These are phyloP conservation scores for Candida sakaeoensis DNA, from an alignment of 805 yeast genomes.

Conservation along the genomic window DNA sequence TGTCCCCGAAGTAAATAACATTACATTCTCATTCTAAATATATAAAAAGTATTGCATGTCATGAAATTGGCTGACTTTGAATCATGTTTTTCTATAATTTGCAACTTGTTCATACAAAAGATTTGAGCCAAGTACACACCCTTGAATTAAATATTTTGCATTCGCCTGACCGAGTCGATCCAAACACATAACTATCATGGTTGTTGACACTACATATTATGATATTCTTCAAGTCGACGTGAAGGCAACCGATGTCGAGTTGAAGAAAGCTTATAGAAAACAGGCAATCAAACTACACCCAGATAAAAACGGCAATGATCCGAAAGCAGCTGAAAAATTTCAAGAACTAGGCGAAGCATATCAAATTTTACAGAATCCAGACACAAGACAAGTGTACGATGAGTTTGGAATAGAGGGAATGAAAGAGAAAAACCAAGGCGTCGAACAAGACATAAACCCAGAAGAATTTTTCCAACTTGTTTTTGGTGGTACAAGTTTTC, in stretches of 20 bases:
- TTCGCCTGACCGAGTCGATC: background rate
- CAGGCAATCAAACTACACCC: constrained; percentile 90
- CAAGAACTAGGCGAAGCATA: constrained; percentile 69
- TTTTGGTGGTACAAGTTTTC: constrained; percentile 79
- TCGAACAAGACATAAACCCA: constrained; percentile 72
- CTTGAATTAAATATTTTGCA: background rate
- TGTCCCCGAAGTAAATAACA: constrained; percentile 63
- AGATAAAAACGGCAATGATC: constrained; percentile 94
- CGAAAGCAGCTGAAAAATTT: constrained; percentile 81
- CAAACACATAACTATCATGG: constrained; percentile 44
- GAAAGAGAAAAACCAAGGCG: constrained; percentile 58
- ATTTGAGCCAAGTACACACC: background rate
- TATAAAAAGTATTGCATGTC: background rate
- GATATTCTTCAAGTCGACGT: constrained; percentile 69
- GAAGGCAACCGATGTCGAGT: constrained; percentile 73
- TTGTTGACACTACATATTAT: constrained; percentile 81
- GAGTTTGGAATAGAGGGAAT: constrained; percentile 60
- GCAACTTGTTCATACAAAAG: background rate
- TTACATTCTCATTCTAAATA: constrained; percentile 53
- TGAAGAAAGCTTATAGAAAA: constrained; percentile 90
- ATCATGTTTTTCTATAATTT: background rate
- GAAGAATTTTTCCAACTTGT: constrained; percentile 77
- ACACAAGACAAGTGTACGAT: constrained; percentile 71
- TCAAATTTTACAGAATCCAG: constrained; percentile 73
- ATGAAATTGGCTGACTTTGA: background rate